Evolutionary conservation across 352 stramenopile genomes (phyloP), one percentile per base, ranked within the genome.

Genomic region (Globisporangium parvum): DNA sequence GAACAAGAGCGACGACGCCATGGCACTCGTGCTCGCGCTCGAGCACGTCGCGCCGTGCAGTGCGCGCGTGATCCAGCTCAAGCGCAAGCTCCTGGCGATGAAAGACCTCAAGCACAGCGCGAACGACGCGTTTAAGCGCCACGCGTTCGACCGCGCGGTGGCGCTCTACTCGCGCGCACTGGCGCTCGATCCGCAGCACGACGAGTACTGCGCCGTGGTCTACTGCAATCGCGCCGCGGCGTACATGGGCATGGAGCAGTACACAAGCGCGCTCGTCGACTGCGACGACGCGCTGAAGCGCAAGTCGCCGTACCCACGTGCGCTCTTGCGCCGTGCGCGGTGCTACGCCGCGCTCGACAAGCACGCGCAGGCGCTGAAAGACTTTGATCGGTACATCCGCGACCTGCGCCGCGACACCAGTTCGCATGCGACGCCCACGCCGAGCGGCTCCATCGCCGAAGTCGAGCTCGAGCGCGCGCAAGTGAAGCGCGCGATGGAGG

Each of bases 161-260:
- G 49, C 66, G 8, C 61, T 82, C 6, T 95, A 95, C 54, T 78
- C 77, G 0, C 70, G 89, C 40, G 82, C 79, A 15, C 64, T 93
- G 6, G 59, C 68, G 23, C 63, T 92, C 33, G 85, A 94, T 47
- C 66, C 67, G 0, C 59, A 75, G 12, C 74, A 94, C 41, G 71
- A 88, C n/a, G 70, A 83, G 47, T 92, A 81, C 59, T 90, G 80
- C 53, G 77, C 79, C 1, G 71, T 90, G 40, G 75, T 95, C 47
- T 88, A 85, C 46, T 90, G 83, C 66, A 95, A 95, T 53, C 77
- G 85, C 39, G 81, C 85, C 3, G 85, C 85, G 23, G 85, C 85
- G 37, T 69, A 87, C 24, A 95, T 95, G 85, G 74, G 69, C 5
- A 54, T 93, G 45, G 67, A 82, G 31, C 66, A 75, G 23, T 91